A percentile compares a stretch with the other conserved stretches of the same genome.
These are phyloP conservation scores for Aspergillus carlsbadensis DNA, from an alignment of 495 filamentous ascomycete genomes.

Conservation along the genomic window DNA sequence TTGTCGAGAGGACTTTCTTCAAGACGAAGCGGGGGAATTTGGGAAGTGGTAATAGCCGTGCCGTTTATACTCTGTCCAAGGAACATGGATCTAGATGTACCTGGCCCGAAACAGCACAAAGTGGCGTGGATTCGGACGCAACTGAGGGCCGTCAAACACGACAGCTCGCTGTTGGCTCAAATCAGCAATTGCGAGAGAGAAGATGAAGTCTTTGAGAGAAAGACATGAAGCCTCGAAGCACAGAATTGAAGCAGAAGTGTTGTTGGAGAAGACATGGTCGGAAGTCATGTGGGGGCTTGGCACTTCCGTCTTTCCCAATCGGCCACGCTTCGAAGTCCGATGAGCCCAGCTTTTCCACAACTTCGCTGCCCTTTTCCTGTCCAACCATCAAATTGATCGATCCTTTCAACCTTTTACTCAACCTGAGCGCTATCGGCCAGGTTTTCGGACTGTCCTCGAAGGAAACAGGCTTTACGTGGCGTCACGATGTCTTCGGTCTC, in stretches of 20 bases:
- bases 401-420: background rate
- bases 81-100: background rate
- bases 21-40: too few relatives aligned
- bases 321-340: slow-evolving; percentile 2
- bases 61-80: background rate
- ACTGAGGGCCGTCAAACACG: background rate
- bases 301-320: slow-evolving; percentile 10
- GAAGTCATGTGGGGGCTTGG: slow-evolving; percentile 6
- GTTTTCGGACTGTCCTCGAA: background rate
- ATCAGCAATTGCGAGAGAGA: background rate
- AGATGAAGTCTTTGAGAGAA: too few relatives aligned
- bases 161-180: background rate
- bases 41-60: background rate
- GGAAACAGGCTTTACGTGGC: background rate
- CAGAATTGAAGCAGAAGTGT: too few relatives aligned
- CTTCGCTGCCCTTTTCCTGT: background rate
- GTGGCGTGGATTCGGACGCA: slow-evolving; percentile 2
- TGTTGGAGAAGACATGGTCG: too few relatives aligned
- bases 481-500: slow-evolving; percentile 34
- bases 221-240: too few relatives aligned
- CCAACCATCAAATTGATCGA: background rate
- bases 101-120: background rate
- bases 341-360: background rate
- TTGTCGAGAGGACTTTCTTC: background rate
- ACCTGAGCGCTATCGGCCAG: background rate